A percentile compares a stretch with the other conserved stretches of the same genome.
Evolutionary conservation across 1,139 yeast species (phyloP).

Genomic region (Hansenula lynferdii): DNA sequence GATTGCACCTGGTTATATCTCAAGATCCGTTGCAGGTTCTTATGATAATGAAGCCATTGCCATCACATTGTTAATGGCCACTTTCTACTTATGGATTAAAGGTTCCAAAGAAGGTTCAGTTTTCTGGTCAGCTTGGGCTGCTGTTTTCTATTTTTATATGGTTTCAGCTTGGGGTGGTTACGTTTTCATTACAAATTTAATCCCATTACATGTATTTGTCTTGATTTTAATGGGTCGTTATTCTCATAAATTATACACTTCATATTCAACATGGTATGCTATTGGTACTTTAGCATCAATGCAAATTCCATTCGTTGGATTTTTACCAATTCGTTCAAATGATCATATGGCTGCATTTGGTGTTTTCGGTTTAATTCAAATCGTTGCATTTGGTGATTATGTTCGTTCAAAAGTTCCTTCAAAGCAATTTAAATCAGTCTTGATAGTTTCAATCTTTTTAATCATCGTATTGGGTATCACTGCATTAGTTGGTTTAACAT

Average conservation of each 20-base stretch:
- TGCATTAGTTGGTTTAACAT: slow-evolving; percentile 76
- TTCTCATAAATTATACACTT: slow-evolving; percentile 74
- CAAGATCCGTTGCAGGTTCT: slow-evolving; percentile 98
- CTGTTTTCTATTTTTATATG: slow-evolving; percentile 94
- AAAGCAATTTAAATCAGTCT: slow-evolving; percentile 69
- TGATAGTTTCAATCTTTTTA: slow-evolving; percentile 53
- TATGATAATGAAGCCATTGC: slow-evolving; percentile 99
- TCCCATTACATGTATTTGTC: slow-evolving; percentile 93
- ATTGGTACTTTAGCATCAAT: slow-evolving; percentile 95
- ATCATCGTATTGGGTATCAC: slow-evolving; percentile 60
- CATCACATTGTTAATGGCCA: slow-evolving; percentile 89
- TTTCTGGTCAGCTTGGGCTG: slow-evolving; percentile 78
- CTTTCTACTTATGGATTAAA: slow-evolving; percentile 95
- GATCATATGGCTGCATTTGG: slow-evolving; percentile 99
- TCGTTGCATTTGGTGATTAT: slow-evolving; percentile 83
- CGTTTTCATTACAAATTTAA: slow-evolving; percentile 95
- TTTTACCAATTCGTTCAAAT: slow-evolving; percentile 91
- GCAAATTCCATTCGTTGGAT: slow-evolving; percentile 99
- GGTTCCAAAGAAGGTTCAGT: slow-evolving; percentile 89
- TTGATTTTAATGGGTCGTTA: slow-evolving; percentile 93
- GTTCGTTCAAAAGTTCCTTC: slow-evolving; percentile 71
- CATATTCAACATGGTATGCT: slow-evolving; percentile 96
- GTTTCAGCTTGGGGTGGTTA: slow-evolving; percentile 99
- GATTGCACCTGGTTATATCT: slow-evolving; percentile 97
- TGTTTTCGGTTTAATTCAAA: slow-evolving; percentile 90